Conservation (phyloP, 2,329 filamentous ascomycete genomes). For the Alternaria ventricosa region DNA sequence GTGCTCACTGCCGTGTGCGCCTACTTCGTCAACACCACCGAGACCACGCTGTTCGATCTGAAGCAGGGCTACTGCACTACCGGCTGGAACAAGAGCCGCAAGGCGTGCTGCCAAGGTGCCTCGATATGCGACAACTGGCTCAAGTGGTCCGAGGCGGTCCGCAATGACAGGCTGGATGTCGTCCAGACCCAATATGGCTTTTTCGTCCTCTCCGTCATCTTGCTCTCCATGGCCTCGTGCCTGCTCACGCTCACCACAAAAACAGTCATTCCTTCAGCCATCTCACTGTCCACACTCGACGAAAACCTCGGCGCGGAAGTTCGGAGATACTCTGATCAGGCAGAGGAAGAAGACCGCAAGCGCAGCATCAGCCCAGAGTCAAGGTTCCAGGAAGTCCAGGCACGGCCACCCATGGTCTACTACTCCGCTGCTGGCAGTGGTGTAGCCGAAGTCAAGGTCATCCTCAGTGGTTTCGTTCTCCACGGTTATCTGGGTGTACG, state of each 20-base stretch:
- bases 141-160: slow-evolving; percentile 67
- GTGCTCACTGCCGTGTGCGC: slow-evolving; percentile 83
- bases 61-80: slow-evolving; percentile 85
- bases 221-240: slow-evolving; percentile 75
- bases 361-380: slow-evolving; percentile 51
- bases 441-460: slow-evolving; percentile 96
- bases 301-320: slow-evolving; percentile 80
- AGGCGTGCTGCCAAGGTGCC: slow-evolving; percentile 66
- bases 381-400: slow-evolving; percentile 47
- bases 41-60: slow-evolving; percentile 84
- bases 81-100: slow-evolving; percentile 75
- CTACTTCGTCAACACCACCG: slow-evolving; percentile 87
- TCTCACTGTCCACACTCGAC: slow-evolving; percentile 86
- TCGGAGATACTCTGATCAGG: slow-evolving; percentile 44
- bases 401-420: slow-evolving; percentile 79
- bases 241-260: slow-evolving; percentile 87
- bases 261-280: slow-evolving; percentile 87
- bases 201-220: slow-evolving; percentile 75
- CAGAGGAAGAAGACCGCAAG: slow-evolving; percentile 54
- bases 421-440: slow-evolving; percentile 96
- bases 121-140: slow-evolving; percentile 65
- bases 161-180: slow-evolving; percentile 55
- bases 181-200: slow-evolving; percentile 77
- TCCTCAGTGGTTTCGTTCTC: slow-evolving; percentile 95
- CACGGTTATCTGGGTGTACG: slow-evolving; percentile 92